A percentile compares a stretch with the other conserved stretches of the same genome.
phyloP scores from a whole-genome alignment of 768 basidiomycete species.

The Leccinum ochraceum region DNA sequence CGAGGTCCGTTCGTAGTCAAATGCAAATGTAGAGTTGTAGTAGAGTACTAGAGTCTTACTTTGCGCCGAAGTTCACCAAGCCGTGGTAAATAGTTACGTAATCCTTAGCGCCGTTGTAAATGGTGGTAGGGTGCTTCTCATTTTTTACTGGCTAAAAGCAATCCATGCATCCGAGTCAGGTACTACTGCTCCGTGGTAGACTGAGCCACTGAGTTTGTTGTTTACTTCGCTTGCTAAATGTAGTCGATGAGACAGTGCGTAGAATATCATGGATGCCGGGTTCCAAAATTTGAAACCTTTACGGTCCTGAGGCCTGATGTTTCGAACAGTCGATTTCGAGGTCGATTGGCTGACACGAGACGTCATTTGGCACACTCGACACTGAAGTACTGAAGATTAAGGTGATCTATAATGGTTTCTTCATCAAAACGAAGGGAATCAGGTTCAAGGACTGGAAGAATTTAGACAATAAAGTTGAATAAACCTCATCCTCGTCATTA shows the following conservation, averaged over 20 bases:
- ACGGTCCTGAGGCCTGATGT: too few relatives aligned
- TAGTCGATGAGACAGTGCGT: conserved; percentile 22
- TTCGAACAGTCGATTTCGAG: conserved; percentile 44
- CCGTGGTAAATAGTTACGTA: too few relatives aligned
- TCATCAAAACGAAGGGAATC: conserved; percentile 45
- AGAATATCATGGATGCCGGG: conserved; percentile 14
- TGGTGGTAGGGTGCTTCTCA: too few relatives aligned
- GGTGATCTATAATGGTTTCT: conserved; percentile 46
- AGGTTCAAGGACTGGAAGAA: conserved; percentile 43
- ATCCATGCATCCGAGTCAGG: conserved; percentile 20
- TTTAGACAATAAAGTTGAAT: not conserved
- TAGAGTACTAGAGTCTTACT: too few relatives aligned
- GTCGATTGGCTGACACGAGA: conserved; percentile 35
- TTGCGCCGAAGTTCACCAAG: too few relatives aligned
- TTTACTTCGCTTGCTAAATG: conserved; percentile 43
- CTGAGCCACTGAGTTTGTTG: conserved; percentile 36
- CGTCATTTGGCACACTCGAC: conserved; percentile 46
- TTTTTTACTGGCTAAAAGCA: conserved; percentile 1
- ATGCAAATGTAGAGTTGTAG: conserved; percentile 2
- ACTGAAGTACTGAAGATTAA: conserved; percentile 29
- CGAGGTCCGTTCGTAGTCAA: conserved; percentile 41
- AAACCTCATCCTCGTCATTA: not conserved
- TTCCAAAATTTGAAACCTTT: not conserved
- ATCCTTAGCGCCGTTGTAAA: too few relatives aligned
- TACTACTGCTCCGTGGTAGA: conserved; percentile 36